These are phyloP conservation scores for Panaeolus cyanescens DNA, from an alignment of 768 basidiomycete species.

Conservation along the genomic window DNA sequence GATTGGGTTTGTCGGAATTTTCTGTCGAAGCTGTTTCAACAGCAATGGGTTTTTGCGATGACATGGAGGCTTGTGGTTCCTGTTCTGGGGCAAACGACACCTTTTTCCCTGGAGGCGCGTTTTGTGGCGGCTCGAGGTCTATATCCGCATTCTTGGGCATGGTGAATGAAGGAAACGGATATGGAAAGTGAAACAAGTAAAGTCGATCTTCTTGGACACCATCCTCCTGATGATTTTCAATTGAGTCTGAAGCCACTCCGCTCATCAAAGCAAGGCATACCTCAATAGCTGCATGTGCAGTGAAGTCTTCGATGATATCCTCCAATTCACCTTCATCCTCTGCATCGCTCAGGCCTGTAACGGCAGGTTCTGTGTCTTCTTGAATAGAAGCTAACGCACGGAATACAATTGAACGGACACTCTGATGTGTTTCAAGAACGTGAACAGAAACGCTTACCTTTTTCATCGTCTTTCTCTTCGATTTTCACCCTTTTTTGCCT, in stretches of 20 bases:
- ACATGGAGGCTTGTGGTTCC: conserved; percentile 38
- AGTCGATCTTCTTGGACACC: conserved; percentile 62
- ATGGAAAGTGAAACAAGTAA: conserved; percentile 91
- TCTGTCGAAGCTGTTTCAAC: conserved; percentile 28
- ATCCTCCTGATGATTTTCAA: conserved; percentile 41
- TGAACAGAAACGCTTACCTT: conserved; percentile 22
- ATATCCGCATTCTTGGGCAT: conserved; percentile 34
- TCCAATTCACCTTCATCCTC: conserved; percentile 83
- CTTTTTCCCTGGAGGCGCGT: conserved; percentile 38
- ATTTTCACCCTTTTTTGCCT: conserved; percentile 41
- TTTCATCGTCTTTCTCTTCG: conserved; percentile 36
- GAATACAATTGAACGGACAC: not conserved
- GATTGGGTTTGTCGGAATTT: conserved; percentile 15
- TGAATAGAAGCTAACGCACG: conserved; percentile 13
- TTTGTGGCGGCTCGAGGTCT: conserved; percentile 36
- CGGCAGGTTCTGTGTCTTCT: conserved; percentile 46
- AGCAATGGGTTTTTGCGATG: conserved; percentile 27
- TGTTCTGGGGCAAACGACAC: conserved; percentile 69
- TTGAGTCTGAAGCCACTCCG: not conserved
- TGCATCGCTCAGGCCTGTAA: conserved; percentile 72
- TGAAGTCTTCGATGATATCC: conserved; percentile 74
- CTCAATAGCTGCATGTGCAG: conserved; percentile 36
- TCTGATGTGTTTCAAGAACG: not conserved
- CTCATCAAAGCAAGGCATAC: conserved; percentile 28
- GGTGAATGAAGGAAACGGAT: conserved; percentile 76